A percentile compares a stretch with the other conserved stretches of the same genome.
Conservation (phyloP, 192 early-diverging fungal genomes). For the Lobosporangium transversale region DNA sequence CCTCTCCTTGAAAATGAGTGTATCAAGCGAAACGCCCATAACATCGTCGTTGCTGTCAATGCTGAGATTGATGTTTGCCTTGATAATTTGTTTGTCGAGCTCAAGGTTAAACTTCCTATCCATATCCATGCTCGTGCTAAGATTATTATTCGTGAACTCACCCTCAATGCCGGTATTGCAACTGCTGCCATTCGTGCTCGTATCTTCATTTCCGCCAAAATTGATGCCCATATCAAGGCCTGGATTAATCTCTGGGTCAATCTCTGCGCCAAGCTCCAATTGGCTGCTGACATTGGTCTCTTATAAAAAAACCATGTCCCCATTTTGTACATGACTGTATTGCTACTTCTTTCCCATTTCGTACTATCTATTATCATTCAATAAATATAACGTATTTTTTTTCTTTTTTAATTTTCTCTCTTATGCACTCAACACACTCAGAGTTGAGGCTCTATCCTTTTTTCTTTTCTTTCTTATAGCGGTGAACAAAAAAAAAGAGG, state of each 20-base stretch:
- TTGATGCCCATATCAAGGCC: constrained; percentile 20
- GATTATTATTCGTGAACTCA: constrained; percentile 9
- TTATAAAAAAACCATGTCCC: constrained; percentile 16
- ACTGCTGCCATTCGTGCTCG: neutral
- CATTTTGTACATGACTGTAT: too few relatives aligned
- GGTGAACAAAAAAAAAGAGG: neutral
- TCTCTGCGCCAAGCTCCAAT: constrained; percentile 28
- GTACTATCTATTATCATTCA: neutral
- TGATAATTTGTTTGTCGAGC: constrained; percentile 6
- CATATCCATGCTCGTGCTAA: constrained; percentile 32
- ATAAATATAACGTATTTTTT: too few relatives aligned
- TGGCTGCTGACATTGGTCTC: constrained; percentile 2
- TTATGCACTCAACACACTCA: too few relatives aligned
- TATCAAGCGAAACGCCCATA: constrained; percentile 10
- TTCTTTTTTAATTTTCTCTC: too few relatives aligned
- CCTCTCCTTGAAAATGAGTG: constrained; percentile 11
- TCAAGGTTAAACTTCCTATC: constrained; percentile 23
- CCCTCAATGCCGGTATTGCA: constrained; percentile 20
- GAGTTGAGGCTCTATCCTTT: too few relatives aligned
- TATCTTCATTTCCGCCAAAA: constrained; percentile 29
- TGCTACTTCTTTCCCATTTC: too few relatives aligned
- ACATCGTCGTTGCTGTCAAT: constrained; percentile 25
- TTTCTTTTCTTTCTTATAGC: neutral
- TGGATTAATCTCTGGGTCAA: constrained; percentile 24
- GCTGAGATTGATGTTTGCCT: constrained; percentile 5